Percentiles rank a stretch among this genome's conserved stretches.
Conservation (phyloP, 2,329 filamentous ascomycete species). For the Trichothecium roseum region DNA sequence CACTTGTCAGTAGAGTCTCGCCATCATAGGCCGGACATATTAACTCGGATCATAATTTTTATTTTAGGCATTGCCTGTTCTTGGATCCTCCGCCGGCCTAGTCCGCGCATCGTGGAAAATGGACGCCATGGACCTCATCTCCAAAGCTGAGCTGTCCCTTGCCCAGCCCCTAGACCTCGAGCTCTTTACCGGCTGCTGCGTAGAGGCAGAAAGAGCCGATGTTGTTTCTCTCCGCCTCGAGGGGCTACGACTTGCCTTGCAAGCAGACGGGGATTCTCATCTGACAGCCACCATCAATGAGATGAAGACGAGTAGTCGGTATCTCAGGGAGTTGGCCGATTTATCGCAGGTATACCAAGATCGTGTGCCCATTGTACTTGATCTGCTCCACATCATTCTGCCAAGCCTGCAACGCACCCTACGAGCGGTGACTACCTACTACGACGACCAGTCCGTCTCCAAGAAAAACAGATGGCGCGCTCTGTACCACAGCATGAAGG, state of each 20-base stretch:
- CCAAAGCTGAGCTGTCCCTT: conserved; percentile 14
- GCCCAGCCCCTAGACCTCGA: conserved; percentile 19
- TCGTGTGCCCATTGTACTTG: conserved; percentile 38
- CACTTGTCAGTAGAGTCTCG: no score
- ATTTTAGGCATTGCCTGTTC: no score
- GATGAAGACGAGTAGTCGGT: conserved; percentile 29
- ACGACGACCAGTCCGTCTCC: conserved; percentile 37
- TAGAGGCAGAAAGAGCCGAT: conserved; percentile 43
- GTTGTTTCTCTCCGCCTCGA: conserved; percentile 35
- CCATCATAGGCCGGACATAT: no score
- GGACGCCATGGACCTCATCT: conserved; percentile 6
- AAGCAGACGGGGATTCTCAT: conserved; percentile 22
- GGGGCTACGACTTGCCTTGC: conserved; percentile 33
- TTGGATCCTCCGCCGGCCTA: no score
- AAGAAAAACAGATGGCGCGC: conserved; percentile 43
- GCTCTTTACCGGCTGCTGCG: conserved; percentile 41
- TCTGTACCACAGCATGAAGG: conserved; percentile 46
- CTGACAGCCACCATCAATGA: conserved; percentile 37
- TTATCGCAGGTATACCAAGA: conserved; percentile 39
- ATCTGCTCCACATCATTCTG: conserved; percentile 45
- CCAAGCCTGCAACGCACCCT: conserved; percentile 44
- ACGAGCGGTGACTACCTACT: conserved; percentile 39
- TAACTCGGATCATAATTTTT: no score
- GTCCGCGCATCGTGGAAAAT: no score
- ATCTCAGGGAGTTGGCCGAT: conserved; percentile 45